Evolutionary conservation across 1,284 basidiomycete genomes (phyloP).

Genomic region (Microbotryum lychnidis-dioicae): DNA sequence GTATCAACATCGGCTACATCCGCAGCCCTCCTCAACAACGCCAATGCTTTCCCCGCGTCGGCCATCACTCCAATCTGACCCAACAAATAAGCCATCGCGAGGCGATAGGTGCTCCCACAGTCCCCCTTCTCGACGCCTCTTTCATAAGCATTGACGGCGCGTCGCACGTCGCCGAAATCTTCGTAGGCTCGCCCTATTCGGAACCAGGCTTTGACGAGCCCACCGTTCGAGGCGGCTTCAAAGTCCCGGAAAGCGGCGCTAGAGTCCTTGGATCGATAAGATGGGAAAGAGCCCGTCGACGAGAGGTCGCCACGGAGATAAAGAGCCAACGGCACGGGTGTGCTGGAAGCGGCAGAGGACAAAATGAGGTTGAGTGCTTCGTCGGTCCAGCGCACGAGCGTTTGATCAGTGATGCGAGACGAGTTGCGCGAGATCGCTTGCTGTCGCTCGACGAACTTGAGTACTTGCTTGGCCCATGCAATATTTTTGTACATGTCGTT

Average conservation of each 20-base stretch:
- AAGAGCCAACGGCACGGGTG: slow-evolving; percentile 60
- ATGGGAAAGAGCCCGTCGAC: slow-evolving; percentile 52
- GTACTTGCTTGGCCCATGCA: slow-evolving; percentile 67
- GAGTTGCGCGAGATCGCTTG: slow-evolving; percentile 47
- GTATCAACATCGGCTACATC: slow-evolving; percentile 55
- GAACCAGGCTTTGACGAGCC: slow-evolving; percentile 73
- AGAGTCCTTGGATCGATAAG: slow-evolving; percentile 53
- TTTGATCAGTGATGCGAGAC: slow-evolving; percentile 54
- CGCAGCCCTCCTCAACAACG: slow-evolving; percentile 68
- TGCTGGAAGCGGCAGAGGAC: slow-evolving; percentile 40
- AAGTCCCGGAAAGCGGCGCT: slow-evolving; percentile 76
- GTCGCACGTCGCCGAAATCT: slow-evolving; percentile 38
- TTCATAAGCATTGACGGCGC: slow-evolving; percentile 74
- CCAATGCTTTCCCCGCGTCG: slow-evolving; percentile 54
- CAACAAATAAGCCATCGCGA: slow-evolving; percentile 83
- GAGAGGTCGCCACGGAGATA: slow-evolving; percentile 64
- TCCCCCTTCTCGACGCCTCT: slow-evolving; percentile 62
- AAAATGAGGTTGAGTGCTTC: slow-evolving; percentile 58
- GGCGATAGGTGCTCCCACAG: slow-evolving; percentile 51
- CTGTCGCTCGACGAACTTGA: slow-evolving; percentile 64
- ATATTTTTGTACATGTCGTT: slow-evolving; percentile 46
- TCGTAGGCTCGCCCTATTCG: slow-evolving; percentile 84
- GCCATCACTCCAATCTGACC: slow-evolving; percentile 66
- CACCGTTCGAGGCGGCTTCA: slow-evolving; percentile 65
- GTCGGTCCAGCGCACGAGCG: slow-evolving; percentile 55